Base-by-base conservation (phyloP, 495 filamentous ascomycete genomes). In the Diplogelasinospora grovesii region DNA sequence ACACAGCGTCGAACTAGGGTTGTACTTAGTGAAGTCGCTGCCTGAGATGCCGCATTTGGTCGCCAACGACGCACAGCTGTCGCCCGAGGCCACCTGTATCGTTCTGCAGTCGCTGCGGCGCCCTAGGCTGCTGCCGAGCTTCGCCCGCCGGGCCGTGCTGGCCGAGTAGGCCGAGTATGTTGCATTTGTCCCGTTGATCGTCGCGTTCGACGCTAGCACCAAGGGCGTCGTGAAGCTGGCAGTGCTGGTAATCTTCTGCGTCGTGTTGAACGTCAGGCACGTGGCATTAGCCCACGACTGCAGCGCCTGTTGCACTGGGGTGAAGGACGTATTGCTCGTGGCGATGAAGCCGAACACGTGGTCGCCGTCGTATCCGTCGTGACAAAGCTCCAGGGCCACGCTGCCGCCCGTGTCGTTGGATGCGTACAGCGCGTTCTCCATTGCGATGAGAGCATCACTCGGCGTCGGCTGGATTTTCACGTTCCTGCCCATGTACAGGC, bases 311-410 rank as follows among this genome's bases (percentile, higher is more conserved):
- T 65, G 62, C 11, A 65, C 45, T 29, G 50, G 26, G 22, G 43
- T 37, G 29, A 68, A 61, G 8, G 46, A 55, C 2, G 45, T 52
- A 43, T 61, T 56, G 48, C 56, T 56, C 13, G 55, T 36, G 6
- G 52, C 53, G n/a, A 59, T 48, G 15, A 65, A 8, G 1, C 64
- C 64, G 37, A 68, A 63, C 18, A 53, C 49, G 49, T 60, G 63
- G 5, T 32, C 15, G 41, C 39, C 41, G 39, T 52, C 45, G 27
- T 48, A 53, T 32, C 43, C 22, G 1, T 48, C 41, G 13, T 42
- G 46, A 37, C 62, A 64, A 23, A 68, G 53, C 50, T 68, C 60
- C 55, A 66, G 63, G 3, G 64, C 59, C 31, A 66, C n/a, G n/a
- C n/a, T n/a, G n/a, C n/a, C n/a, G n/a, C n/a, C n/a, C n/a, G n/a